Percentiles rank a stretch among this genome's conserved stretches.
Evolutionary conservation across 176 grass and related monocot species (phyloP).

Genomic region (Oryza officinalis): DNA sequence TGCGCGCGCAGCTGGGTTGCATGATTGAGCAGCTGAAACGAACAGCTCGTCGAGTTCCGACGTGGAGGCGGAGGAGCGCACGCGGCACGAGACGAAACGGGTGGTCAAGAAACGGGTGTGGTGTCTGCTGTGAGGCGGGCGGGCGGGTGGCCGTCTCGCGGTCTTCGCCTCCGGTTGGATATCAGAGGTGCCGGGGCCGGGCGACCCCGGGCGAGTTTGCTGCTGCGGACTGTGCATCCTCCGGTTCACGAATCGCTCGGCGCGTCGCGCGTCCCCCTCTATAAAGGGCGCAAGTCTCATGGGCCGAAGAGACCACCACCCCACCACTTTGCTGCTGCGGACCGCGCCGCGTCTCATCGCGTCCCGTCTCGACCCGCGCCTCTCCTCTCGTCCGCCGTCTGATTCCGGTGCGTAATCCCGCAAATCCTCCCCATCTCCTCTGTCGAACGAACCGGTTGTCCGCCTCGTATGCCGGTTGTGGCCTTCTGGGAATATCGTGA

Average conservation of each 20-base stretch:
- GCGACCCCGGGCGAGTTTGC: neutral
- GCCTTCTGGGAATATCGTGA: neutral
- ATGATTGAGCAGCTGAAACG: neutral
- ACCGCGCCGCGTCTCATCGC: neutral
- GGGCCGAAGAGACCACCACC: neutral
- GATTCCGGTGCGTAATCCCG: conserved; percentile 18
- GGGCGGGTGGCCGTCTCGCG: no score
- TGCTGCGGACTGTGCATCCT: neutral
- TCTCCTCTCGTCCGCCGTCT: neutral
- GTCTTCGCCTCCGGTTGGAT: no score
- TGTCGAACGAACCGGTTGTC: neutral
- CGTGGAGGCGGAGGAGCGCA: conserved; percentile 18
- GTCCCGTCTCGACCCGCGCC: neutral
- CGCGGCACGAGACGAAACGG: conserved; percentile 5
- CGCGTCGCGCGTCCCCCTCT: neutral
- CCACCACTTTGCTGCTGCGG: neutral
- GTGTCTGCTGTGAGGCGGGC: no score
- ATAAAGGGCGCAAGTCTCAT: neutral
- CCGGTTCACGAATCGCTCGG: neutral
- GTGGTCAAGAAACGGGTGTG: conserved; percentile 26
- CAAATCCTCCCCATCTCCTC: neutral
- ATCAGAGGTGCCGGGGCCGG: no score
- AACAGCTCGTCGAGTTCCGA: neutral
- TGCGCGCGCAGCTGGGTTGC: neutral
- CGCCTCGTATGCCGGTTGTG: no score